phyloP scores from a whole-genome alignment of 2,329 filamentous ascomycete genomes.

The Didymella keratinophila region DNA sequence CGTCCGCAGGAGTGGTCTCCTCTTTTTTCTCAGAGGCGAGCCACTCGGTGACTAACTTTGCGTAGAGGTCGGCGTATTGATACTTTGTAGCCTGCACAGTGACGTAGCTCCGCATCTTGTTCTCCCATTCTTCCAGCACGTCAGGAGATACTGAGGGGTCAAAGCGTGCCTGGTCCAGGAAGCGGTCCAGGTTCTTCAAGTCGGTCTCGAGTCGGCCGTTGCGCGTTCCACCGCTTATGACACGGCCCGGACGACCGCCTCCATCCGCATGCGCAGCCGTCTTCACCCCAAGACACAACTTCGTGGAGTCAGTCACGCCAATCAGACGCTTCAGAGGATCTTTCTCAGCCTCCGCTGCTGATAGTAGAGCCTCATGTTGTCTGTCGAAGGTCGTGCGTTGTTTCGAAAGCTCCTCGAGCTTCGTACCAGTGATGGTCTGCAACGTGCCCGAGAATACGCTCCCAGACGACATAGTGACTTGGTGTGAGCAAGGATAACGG shows the following conservation, averaged over 20 bases:
- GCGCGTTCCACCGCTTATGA: constrained; percentile 30
- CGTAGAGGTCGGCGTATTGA: constrained; percentile 47
- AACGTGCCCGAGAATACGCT: constrained; percentile 48
- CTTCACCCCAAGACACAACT: constrained; percentile 38
- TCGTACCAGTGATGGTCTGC: constrained; percentile 48
- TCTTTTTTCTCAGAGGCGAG: constrained; percentile 41
- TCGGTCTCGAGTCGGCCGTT: constrained; percentile 39
- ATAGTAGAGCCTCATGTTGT: constrained; percentile 34
- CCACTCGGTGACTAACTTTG: constrained; percentile 49
- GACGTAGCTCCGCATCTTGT: constrained; percentile 41
- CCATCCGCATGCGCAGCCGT: constrained; percentile 23
- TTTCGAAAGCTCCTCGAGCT: constrained; percentile 50
- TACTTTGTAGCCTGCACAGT: constrained; percentile 48
- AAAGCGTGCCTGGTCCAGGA: constrained; percentile 48
- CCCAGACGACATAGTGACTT: constrained; percentile 33
- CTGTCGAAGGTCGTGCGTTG: constrained; percentile 42
- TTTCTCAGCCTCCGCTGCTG: constrained; percentile 20
- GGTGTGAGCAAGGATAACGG: background rate
- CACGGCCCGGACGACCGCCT: constrained; percentile 21
- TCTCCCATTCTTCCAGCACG: constrained; percentile 46
- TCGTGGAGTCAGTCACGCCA: constrained; percentile 40
- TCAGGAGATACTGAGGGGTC: constrained; percentile 48
- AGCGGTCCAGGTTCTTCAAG: constrained; percentile 45
- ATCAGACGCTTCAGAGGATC: constrained; percentile 37
- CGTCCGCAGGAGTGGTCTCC: constrained; percentile 26